phyloP scores from a whole-genome alignment of 2,329 filamentous ascomycete species.

The Aureobasidium sp. region DNA sequence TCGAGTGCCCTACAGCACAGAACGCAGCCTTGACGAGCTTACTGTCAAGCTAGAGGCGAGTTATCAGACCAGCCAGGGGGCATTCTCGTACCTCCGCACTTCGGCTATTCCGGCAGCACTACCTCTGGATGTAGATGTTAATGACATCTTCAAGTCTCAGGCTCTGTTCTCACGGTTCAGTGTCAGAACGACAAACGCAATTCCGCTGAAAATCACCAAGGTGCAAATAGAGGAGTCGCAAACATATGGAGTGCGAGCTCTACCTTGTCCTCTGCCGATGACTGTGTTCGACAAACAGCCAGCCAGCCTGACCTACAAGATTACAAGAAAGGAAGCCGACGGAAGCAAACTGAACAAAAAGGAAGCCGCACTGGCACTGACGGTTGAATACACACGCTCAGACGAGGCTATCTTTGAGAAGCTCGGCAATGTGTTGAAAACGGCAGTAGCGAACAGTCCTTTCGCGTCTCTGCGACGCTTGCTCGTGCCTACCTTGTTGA shows the following conservation, averaged over 20 bases:
- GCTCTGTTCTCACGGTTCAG: constrained; percentile 84
- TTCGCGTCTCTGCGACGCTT: constrained; percentile 44
- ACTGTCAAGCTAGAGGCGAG: constrained; percentile 57
- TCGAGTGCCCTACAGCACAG: constrained; percentile 73
- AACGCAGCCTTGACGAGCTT: constrained; percentile 66
- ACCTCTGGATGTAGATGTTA: constrained; percentile 88
- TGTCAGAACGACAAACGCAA: constrained; percentile 69
- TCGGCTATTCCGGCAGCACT: constrained; percentile 65
- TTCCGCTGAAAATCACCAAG: constrained; percentile 66
- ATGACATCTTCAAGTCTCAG: constrained; percentile 84
- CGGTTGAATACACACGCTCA: constrained; percentile 68
- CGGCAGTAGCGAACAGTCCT: constrained; percentile 41
- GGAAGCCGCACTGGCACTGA: constrained; percentile 53
- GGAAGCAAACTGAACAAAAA: constrained; percentile 22
- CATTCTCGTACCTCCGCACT: constrained; percentile 48
- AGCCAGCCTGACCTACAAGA: constrained; percentile 72
- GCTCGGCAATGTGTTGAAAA: constrained; percentile 40
- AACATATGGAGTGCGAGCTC: constrained; percentile 57
- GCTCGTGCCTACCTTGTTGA: constrained; percentile 45
- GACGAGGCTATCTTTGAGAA: constrained; percentile 61
- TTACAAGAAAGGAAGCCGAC: constrained; percentile 49
- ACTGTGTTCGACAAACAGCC: constrained; percentile 76
- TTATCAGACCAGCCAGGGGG: constrained; percentile 24
- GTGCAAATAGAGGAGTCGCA: constrained; percentile 66
- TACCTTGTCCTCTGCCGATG: constrained; percentile 41